Evolutionary conservation across 2,329 filamentous ascomycete species (phyloP).

Genomic region (Phyllosticta citriasiana): DNA sequence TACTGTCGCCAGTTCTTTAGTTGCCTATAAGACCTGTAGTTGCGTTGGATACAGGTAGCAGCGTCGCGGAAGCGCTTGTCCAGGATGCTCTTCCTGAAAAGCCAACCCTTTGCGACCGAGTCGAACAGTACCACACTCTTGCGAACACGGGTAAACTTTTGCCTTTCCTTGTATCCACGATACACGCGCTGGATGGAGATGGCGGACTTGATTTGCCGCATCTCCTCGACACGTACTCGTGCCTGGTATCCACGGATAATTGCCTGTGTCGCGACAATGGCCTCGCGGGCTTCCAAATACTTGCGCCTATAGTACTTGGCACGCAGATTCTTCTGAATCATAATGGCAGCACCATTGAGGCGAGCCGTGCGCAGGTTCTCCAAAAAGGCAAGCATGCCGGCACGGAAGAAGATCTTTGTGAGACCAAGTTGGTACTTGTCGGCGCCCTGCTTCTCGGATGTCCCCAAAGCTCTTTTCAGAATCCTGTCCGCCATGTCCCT

Average conservation of each 20-base stretch:
- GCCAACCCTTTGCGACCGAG: slow-evolving; percentile 81
- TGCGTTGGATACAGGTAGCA: slow-evolving; percentile 78
- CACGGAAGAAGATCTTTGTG: slow-evolving; percentile 98
- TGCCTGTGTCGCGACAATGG: slow-evolving; percentile 73
- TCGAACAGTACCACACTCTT: slow-evolving; percentile 81
- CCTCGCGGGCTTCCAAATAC: slow-evolving; percentile 76
- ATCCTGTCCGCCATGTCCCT: slow-evolving; percentile 90
- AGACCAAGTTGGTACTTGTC: slow-evolving; percentile 97
- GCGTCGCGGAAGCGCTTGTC: slow-evolving; percentile 90
- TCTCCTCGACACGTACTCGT: slow-evolving; percentile 66
- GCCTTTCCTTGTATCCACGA: slow-evolving; percentile 85
- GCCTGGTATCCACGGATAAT: slow-evolving; percentile 68
- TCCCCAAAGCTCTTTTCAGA: slow-evolving; percentile 69
- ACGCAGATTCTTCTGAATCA: slow-evolving; percentile 97
- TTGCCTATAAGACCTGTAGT: slow-evolving; percentile 73
- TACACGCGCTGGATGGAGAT: slow-evolving; percentile 93
- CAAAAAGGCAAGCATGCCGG: slow-evolving; percentile 95
- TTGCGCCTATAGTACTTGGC: slow-evolving; percentile 91
- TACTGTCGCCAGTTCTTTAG: slow-evolving; percentile 78
- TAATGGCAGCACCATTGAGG: slow-evolving; percentile 85
- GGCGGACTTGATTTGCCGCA: slow-evolving; percentile 73
- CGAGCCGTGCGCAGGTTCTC: slow-evolving; percentile 87
- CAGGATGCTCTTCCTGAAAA: slow-evolving; percentile 84
- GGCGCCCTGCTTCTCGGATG: slow-evolving; percentile 36
- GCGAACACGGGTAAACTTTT: slow-evolving; percentile 66